Evolutionary conservation across 306 rosid species (phyloP).

Genomic region (Hippophae tibetana): DNA sequence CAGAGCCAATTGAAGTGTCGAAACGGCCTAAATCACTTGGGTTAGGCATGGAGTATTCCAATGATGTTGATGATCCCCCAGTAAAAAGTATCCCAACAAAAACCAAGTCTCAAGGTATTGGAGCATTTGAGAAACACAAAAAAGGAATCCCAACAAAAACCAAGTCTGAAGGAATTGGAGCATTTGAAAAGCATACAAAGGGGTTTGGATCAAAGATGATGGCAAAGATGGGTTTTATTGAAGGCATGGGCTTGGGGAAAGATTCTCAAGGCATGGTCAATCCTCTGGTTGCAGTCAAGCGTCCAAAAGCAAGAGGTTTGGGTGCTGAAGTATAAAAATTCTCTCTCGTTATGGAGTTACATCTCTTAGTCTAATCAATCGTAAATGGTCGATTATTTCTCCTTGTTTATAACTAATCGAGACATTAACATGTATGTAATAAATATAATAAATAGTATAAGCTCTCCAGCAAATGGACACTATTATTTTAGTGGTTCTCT

Average conservation of each 20-base stretch:
- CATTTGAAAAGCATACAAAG: conserved; percentile 79
- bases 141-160: too few species aligned
- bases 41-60: conserved; percentile 65
- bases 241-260: conserved; percentile 71
- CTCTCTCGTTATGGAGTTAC: too few species aligned
- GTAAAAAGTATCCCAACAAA: neutral
- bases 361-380: too few species aligned
- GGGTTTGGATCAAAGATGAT: conserved; percentile 94
- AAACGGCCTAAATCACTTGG: conserved; percentile 91
- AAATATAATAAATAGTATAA: too few species aligned
- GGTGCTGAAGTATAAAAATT: conserved; percentile 43
- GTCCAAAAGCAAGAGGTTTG: conserved; percentile 70
- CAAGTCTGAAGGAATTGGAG: conserved; percentile 35
- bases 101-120: neutral
- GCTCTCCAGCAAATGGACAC: too few species aligned
- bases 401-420: too few species aligned
- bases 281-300: conserved; percentile 59
- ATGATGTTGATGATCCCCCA: conserved; percentile 16
- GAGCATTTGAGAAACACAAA: too few species aligned
- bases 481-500: too few species aligned
- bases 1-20: conserved; percentile 67
- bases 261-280: conserved; percentile 72
- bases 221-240: conserved; percentile 91
- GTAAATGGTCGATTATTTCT: too few species aligned
- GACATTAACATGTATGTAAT: too few species aligned